These are phyloP conservation scores for Suillus alpinus DNA, from an alignment of 768 basidiomycete genomes.

Conservation along the genomic window DNA sequence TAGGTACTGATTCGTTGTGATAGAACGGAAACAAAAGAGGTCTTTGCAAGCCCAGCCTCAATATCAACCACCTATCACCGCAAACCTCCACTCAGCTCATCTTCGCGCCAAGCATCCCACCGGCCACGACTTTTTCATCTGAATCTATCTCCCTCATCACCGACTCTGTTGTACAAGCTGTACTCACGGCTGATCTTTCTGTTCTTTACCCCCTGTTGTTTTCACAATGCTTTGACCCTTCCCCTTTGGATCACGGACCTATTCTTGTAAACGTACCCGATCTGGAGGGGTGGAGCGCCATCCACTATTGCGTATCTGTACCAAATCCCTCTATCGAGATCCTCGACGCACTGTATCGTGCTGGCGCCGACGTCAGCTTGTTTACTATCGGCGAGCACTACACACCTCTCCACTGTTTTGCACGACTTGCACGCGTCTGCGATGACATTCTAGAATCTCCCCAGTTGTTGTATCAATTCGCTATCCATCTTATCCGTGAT, in stretches of 20 bases:
- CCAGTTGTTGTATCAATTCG: constrained; percentile 51
- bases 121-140: constrained; percentile 32
- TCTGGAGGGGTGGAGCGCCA: constrained; percentile 64
- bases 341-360: constrained; percentile 70
- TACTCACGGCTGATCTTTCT: constrained; percentile 47
- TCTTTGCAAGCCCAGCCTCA: constrained; percentile 23
- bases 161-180: constrained; percentile 52
- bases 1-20: constrained; percentile 6
- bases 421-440: constrained; percentile 35
- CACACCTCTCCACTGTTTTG: constrained; percentile 69
- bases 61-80: constrained; percentile 25
- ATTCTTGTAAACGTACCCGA: constrained; percentile 70
- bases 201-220: constrained; percentile 57
- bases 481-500: constrained; percentile 65
- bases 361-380: constrained; percentile 71
- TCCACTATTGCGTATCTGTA: constrained; percentile 66
- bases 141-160: constrained; percentile 43
- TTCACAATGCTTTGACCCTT: constrained; percentile 42
- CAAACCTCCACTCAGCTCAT: constrained; percentile 15
- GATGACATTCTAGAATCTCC: constrained; percentile 33
- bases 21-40: constrained; percentile 32
- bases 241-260: constrained; percentile 35
- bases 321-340: constrained; percentile 55
- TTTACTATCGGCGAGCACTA: constrained; percentile 64
- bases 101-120: constrained; percentile 29